Base-by-base conservation (phyloP, 768 basidiomycete genomes). In the Symmetrospora coprosmae region DNA sequence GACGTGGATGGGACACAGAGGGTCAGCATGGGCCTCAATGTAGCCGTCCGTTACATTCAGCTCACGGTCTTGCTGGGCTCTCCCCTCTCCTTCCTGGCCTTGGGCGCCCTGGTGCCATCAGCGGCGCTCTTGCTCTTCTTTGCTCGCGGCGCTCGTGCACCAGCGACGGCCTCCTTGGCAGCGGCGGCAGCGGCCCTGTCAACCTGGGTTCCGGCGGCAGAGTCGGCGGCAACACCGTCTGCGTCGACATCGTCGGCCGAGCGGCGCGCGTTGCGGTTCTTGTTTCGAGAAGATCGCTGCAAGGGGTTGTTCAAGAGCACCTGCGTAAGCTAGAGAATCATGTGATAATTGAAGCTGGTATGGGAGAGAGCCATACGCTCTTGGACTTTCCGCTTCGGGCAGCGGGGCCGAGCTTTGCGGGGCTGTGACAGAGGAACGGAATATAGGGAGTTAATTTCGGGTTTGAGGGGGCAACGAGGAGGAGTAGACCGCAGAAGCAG, bases 21-120 rank as follows among this genome's bases (percentile, higher is more conserved):
- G n/a, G n/a, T n/a, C n/a, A n/a, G n/a, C n/a, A n/a, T n/a, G n/a
- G n/a, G n/a, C n/a, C n/a, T n/a, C n/a, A n/a, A n/a, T n/a, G n/a
- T n/a, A n/a, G n/a, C n/a, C n/a, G n/a, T n/a, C n/a, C n/a, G n/a
- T n/a, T n/a, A n/a, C 17, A 43, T 23, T 45, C 6, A 5, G 33
- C 55, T 58, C 75, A 87, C 82, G 60, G 78, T 84, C 77, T 84
- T 84, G 72, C 87, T 89, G 33, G 84, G 87, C 72, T 88, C 87
- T 68, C 87, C 87, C 23, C 55, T 39, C 55, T 58, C 55, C 55
- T 58, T 58, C 27, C 28, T 58, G 13, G 19, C 21, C 46, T 43
- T 58, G 23, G 49, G 79, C 69, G 43, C 84, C 84, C 85, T 73
- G 80, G 82, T 61, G 71, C 64, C 66, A 81, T 79, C n/a, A n/a